Evolutionary conservation across 352 stramenopile species (phyloP), one percentile per base, ranked within the genome.

Genomic region (Phytophthora brassicae): DNA sequence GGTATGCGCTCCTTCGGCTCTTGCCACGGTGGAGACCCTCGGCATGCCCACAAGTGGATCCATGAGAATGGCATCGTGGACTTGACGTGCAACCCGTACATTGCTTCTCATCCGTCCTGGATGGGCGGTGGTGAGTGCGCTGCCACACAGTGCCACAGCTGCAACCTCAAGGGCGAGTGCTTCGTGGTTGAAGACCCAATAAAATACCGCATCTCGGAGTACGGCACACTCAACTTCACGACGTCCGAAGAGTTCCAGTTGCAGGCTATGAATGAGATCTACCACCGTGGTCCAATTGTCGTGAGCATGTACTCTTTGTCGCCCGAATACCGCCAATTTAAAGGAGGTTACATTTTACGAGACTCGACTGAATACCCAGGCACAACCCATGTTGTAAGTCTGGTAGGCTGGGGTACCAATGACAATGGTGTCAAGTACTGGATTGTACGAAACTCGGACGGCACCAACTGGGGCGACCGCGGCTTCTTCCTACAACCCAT

Each of bases 201-300:
- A 19, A 89, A 89, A 64, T 88, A 88, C 56, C 79, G 65, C 47
- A 82, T 92, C 23, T 81, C 77, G 1, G 81, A 90, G 50, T 92
- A 88, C 46, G 83, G 81, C 24, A 92, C 83, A 38, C 73, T 92
- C 39, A 92, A 89, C 54, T 85, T 83, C 24, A 90, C 81, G 36
- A 88, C 60, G 17, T 60, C 64, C 22, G 54, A 74, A 1, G 79
- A 87, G 53, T 92, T 92, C 50, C 72, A 90, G 53, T 65, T 89
- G 26, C 77, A 89, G 33, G 83, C 79, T 22, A 98, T 98, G 87
- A 94, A 96, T 29, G 96, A 99, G 79, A 98, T 99, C 52, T 98
- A 98, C 70, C 90, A 94, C 23, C 91, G 96, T 48, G 96, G 96
- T 6, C 95, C 95, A 23, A 97, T 98, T 52, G 89, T 97, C 46